Conservation (phyloP, 441 rosid species). For the Kokia cookei region DNA sequence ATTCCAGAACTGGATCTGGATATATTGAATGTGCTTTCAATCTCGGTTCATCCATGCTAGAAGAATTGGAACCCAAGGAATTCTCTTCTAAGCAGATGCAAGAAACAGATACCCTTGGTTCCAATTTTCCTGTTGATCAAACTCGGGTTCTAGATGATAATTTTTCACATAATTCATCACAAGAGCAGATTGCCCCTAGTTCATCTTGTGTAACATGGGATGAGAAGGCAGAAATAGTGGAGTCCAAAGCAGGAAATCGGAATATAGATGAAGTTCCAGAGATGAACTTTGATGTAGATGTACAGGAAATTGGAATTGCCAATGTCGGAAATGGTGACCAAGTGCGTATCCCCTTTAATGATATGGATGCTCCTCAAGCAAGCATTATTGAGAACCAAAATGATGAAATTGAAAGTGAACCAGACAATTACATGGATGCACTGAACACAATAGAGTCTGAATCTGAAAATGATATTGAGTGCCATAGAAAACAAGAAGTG, state of each 20-base stretch:
- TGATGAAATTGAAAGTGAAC: conserved; percentile 72
- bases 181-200: conserved; percentile 28
- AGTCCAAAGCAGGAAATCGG: conserved; percentile 23
- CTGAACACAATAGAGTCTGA: conserved; percentile 80
- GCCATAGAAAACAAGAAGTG: conserved; percentile 43
- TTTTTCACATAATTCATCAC: conserved; percentile 30
- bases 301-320: conserved; percentile 14
- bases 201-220: conserved; percentile 70
- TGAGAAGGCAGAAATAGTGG: conserved; percentile 66
- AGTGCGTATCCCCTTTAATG: conserved; percentile 22
- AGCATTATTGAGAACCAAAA: conserved; percentile 19
- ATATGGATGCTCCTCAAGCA: conserved; percentile 25
- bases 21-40: conserved; percentile 53
- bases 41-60: conserved; percentile 37
- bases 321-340: conserved; percentile 19
- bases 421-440: conserved; percentile 77
- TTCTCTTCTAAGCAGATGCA: conserved; percentile 36
- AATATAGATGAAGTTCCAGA: conserved; percentile 25
- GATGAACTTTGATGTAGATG: conserved; percentile 12
- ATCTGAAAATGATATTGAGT: conserved; percentile 60
- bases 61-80: conserved; percentile 39
- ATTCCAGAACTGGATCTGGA: conserved; percentile 60
- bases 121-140: conserved; percentile 37
- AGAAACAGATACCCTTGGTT: conserved; percentile 33
- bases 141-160: conserved; percentile 25